A percentile compares a stretch with the other conserved stretches of the same genome.
phyloP scores from a whole-genome alignment of 352 stramenopile species.

The Pythium folliculosum region DNA sequence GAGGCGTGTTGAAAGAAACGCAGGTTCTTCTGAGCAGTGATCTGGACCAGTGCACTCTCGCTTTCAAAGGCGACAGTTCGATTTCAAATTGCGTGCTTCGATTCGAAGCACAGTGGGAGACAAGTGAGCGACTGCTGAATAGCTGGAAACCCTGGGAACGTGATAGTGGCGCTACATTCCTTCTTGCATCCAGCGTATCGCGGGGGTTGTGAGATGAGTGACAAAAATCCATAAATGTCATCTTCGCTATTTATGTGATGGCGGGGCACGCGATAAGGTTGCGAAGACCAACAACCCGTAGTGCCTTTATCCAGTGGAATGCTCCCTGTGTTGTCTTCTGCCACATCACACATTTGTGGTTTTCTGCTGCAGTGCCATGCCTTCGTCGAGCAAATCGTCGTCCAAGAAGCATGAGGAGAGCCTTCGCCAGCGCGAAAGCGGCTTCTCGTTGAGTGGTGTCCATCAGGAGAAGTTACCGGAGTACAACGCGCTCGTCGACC shows the following conservation, averaged over 20 bases:
- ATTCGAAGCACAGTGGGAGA: conserved; percentile 42
- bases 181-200: conserved; percentile 25
- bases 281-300: neutral
- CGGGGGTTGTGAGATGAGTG: no score
- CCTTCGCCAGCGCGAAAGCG: conserved; percentile 53
- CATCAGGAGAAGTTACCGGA: conserved; percentile 70
- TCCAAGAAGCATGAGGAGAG: conserved; percentile 48
- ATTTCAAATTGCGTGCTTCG: conserved; percentile 15
- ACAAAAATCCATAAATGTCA: no score
- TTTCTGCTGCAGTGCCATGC: no score
- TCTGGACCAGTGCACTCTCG: neutral
- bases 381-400: conserved; percentile 17
- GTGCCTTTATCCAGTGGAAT: neutral
- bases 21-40: neutral
- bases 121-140: conserved; percentile 56
- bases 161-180: conserved; percentile 46
- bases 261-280: conserved; percentile 7
- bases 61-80: neutral
- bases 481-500: conserved; percentile 90
- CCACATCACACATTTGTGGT: no score
- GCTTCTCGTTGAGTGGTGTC: conserved; percentile 59
- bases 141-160: conserved; percentile 66
- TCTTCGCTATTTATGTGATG: conserved; percentile 14
- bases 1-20: neutral
- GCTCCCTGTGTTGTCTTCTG: no score